Evolutionary conservation across 2,329 filamentous ascomycete species (phyloP), one percentile per base, ranked within the genome.

Genomic region (Neofusicoccum parvum): DNA sequence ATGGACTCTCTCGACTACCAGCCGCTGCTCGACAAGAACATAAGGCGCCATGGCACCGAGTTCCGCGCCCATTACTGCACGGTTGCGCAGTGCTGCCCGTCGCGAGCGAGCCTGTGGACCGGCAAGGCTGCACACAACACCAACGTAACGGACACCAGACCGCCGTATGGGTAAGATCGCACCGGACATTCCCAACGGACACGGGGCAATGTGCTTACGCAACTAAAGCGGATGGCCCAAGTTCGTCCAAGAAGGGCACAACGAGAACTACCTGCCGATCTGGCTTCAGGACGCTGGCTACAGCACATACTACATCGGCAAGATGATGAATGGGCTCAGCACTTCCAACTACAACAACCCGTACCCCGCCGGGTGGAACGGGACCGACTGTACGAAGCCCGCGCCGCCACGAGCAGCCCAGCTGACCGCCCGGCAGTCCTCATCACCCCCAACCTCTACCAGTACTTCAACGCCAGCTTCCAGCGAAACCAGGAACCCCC

Each of bases 221-320:
- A 10, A 9, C 12, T 3, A 5, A 23, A 56, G 51, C 20, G 85
- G 85, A 3, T 92, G 88, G 69, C 85, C 86, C 1, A 90, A 91
- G 70, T 90, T 92, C 65, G 78, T 91, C 14, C 78, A 79, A 3
- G 81, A 89, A 62, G 89, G 89, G 0, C 82, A 87, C 66, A 90
- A 92, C 66, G 83, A 88, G 1, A 83, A 88, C 37, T 91, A 89
- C 67, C 81, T 92, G 0, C 90, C 89, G 0, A 74, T 92, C 0
- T 92, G 90, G 88, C 76, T 92, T 12, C 87, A 91, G 68, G 74
- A 84, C 3, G 86, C 85, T 0, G 89, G 88, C 0, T 92, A 91
- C 72, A 85, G 86, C 68, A 91, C 89, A 0, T 91, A 90, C 71
- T 92, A 92, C 70, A 86, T 86, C 0, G 90, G 88, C 17, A 92